These are phyloP conservation scores for Metarhizium sp. DNA, from an alignment of 2,329 filamentous ascomycete genomes.

Conservation along the genomic window DNA sequence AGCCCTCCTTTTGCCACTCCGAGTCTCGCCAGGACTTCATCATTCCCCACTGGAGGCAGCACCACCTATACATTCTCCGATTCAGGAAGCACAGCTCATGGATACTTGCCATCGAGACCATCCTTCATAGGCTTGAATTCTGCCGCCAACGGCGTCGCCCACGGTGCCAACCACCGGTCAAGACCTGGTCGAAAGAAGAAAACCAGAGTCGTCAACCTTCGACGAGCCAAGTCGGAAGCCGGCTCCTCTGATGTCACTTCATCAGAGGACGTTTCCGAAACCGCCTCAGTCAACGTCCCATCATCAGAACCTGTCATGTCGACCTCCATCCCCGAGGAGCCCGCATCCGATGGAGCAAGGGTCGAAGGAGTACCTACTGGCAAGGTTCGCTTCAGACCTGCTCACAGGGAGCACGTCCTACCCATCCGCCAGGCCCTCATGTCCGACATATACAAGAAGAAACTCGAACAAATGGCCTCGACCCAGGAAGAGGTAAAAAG, in stretches of 20 bases:
- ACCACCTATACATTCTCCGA: slow-evolving; percentile 70
- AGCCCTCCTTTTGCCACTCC: slow-evolving; percentile 38
- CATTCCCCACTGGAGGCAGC: slow-evolving; percentile 44
- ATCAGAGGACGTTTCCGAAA: slow-evolving; percentile 39
- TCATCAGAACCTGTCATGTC: slow-evolving; percentile 52
- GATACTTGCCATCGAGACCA: slow-evolving; percentile 57
- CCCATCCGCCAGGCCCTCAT: slow-evolving; percentile 14
- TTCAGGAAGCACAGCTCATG: slow-evolving; percentile 53
- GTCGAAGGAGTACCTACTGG: slow-evolving; percentile 19
- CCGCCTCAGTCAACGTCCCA: slow-evolving; percentile 46
- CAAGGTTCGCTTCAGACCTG: slow-evolving; percentile 32
- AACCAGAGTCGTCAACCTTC: slow-evolving; percentile 71
- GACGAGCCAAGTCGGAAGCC: slow-evolving; percentile 48
- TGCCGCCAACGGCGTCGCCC: slow-evolving; percentile 49
- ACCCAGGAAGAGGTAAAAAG: slow-evolving; percentile 12
- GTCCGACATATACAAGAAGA: slow-evolving; percentile 14
- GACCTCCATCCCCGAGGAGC: slow-evolving; percentile 49
- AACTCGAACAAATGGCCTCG: slow-evolving; percentile 15
- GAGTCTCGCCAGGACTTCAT: slow-evolving; percentile 53
- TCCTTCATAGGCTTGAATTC: slow-evolving; percentile 56
- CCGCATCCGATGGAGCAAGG: slow-evolving; percentile 35
- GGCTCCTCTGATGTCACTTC: slow-evolving; percentile 42
- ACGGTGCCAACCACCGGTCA: slow-evolving; percentile 52
- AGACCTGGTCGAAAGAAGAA: slow-evolving; percentile 68
- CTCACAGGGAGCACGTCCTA: slow-evolving; percentile 9